Conservation (phyloP, 345 rosid genomes). For the Eucalyptus cladocalyx region DNA sequence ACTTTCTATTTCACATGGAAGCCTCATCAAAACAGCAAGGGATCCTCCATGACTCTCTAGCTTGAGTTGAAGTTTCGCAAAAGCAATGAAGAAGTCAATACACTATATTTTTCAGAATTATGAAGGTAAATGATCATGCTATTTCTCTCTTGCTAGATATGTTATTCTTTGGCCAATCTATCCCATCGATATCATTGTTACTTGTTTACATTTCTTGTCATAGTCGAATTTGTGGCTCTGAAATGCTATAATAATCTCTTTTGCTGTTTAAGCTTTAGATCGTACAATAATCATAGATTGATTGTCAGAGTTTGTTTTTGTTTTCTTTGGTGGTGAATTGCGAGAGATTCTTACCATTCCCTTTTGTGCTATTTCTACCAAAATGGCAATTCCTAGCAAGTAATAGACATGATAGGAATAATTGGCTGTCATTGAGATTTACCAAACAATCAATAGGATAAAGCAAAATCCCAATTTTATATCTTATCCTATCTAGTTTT, state of each 20-base stretch:
- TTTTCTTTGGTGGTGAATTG: neutral
- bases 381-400: neutral
- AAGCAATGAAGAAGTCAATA: neutral
- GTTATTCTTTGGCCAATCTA: neutral
- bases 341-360: neutral
- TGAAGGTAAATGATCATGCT: neutral
- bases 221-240: rapidly evolving
- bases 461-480: neutral
- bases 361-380: neutral
- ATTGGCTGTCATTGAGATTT: neutral
- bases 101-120: neutral
- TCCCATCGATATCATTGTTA: no score
- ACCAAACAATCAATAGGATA: neutral
- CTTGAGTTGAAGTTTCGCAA: neutral
- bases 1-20: neutral
- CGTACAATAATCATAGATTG: neutral
- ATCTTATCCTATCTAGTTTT: neutral
- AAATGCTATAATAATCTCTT: neutral
- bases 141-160: neutral
- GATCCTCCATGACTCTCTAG: no score
- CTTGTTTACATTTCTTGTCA: neutral
- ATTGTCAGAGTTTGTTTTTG: neutral
- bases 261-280: neutral
- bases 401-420: neutral
- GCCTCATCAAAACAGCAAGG: neutral